Evolutionary conservation across 2,329 filamentous ascomycete species (phyloP).

Genomic region (Shiraia sp.): DNA sequence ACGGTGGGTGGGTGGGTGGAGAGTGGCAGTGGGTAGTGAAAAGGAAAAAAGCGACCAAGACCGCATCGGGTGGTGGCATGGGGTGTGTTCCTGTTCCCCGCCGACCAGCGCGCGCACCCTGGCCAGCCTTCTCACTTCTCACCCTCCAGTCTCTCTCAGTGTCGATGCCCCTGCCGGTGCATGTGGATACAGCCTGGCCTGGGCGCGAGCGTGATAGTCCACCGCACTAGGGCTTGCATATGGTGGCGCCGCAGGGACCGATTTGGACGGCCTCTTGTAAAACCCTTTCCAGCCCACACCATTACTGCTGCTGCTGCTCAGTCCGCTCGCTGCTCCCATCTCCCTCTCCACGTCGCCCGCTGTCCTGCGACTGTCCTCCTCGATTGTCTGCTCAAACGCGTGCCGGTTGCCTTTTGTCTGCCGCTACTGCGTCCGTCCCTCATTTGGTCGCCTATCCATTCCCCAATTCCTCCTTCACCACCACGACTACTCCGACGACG

Average conservation of each 20-base stretch:
- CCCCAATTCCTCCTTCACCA: no score
- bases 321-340: constrained; percentile 18
- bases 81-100: constrained; percentile 7
- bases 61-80: constrained; percentile 3
- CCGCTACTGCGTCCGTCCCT: constrained; percentile 21
- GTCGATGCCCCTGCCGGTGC: constrained; percentile 9
- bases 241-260: constrained; percentile 23
- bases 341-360: constrained; percentile 6
- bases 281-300: constrained; percentile 31
- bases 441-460: no score
- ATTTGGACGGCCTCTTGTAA: constrained; percentile 20
- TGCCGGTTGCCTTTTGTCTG: constrained; percentile 10
- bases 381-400: constrained; percentile 7
- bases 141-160: no score
- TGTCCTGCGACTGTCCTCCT: constrained; percentile 6
- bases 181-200: constrained; percentile 7
- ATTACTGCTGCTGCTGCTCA: constrained; percentile 9
- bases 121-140: constrained; percentile 10
- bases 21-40: constrained; percentile 6
- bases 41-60: constrained; percentile 1
- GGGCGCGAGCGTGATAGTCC: constrained; percentile 19
- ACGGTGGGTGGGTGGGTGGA: constrained; percentile 12
- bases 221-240: constrained; percentile 14
- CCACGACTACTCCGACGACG: constrained; percentile 4
- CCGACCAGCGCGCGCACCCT: constrained; percentile 12